Conservation (phyloP, 768 basidiomycete genomes). For the Leccinum barrowsii region DNA sequence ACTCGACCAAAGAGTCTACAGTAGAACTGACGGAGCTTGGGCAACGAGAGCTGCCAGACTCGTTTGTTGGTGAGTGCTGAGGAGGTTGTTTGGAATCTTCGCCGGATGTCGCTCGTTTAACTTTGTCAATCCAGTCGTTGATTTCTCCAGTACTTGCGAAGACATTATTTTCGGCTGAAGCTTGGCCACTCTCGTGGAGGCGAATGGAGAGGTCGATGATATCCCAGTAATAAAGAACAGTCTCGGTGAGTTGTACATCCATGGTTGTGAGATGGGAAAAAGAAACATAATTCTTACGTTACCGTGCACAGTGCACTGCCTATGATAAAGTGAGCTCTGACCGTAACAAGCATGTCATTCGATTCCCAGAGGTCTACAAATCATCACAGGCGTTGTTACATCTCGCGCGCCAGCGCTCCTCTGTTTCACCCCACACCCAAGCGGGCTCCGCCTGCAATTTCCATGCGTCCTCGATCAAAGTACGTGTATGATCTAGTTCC, state of each 20-base stretch:
- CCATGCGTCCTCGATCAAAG: conserved; percentile 18
- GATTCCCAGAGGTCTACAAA: too few relatives aligned
- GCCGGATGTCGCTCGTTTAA: neutral
- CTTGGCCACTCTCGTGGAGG: neutral
- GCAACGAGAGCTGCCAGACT: neutral
- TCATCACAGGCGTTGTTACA: neutral
- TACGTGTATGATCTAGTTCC: conserved; percentile 8
- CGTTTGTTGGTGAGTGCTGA: neutral
- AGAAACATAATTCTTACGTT: neutral
- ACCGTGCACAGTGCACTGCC: too few relatives aligned
- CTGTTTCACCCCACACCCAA: conserved; percentile 10
- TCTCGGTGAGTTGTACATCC: neutral
- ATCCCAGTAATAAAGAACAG: neutral
- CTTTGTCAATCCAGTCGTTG: neutral
- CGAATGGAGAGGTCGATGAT: neutral
- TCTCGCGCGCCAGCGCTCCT: conserved; percentile 7
- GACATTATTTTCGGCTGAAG: neutral
- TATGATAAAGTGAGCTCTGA: too few relatives aligned
- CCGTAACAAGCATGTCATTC: too few relatives aligned
- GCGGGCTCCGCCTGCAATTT: conserved; percentile 12
- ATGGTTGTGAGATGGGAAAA: neutral
- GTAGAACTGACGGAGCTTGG: neutral
- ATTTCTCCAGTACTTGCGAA: neutral
- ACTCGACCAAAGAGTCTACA: neutral
- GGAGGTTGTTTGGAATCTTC: neutral